Conservation (phyloP, 352 stramenopile genomes). For the Phytophthora colocasiae region DNA sequence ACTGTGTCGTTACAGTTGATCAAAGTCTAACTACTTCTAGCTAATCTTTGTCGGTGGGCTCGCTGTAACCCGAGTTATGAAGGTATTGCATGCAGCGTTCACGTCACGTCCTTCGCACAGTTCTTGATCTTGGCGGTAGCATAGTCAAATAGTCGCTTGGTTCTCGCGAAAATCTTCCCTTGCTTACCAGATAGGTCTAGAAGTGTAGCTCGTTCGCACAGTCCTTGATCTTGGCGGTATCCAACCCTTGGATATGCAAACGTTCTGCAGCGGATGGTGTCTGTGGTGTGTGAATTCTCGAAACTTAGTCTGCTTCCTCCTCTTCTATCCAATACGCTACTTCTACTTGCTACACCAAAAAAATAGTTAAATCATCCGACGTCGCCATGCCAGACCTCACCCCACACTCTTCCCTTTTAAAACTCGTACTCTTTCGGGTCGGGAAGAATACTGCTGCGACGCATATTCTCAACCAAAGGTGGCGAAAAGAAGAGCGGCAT, state of each 20-base stretch:
- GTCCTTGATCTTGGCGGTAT: no score
- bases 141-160: no score
- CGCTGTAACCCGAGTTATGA: no score
- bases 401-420: slow-evolving; percentile 13
- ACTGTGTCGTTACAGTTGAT: no score
- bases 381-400: slow-evolving; percentile 1
- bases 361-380: slow-evolving; percentile 43
- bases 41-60: no score
- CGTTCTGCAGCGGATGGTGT: slow-evolving; percentile 11
- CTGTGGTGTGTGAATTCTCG: slow-evolving; percentile 32
- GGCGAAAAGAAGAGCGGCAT: slow-evolving; percentile 78
- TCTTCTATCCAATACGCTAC: slow-evolving; percentile 35
- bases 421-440: slow-evolving; percentile 70
- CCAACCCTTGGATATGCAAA: background rate
- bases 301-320: slow-evolving; percentile 10
- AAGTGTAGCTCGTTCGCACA: no score
- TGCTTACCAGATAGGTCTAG: no score
- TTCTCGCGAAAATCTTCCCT: no score
- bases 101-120: no score
- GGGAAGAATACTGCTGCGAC: slow-evolving; percentile 51
- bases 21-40: no score
- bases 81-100: no score
- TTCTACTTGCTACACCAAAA: slow-evolving; percentile 37
- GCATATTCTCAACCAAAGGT: slow-evolving; percentile 46
- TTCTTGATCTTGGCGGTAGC: no score